Conservation (phyloP, 306 rosid genomes). For the Cucurbita ficifolia region DNA sequence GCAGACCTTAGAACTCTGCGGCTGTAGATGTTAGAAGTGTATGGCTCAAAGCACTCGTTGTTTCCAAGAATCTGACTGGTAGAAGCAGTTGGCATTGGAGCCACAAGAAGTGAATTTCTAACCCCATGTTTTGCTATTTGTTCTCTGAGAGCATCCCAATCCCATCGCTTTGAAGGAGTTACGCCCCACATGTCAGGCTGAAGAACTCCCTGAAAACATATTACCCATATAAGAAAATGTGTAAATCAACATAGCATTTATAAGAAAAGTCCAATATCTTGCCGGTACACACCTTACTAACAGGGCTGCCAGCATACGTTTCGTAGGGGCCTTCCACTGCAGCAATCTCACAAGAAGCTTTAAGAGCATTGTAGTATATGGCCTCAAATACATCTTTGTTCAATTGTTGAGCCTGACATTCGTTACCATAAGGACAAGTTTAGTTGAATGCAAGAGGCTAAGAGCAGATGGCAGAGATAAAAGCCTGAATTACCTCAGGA, state of each 20-base stretch:
- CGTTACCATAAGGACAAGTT: conserved; percentile 6
- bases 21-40: conserved; percentile 77
- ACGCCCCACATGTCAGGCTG: conserved; percentile 88
- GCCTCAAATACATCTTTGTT: conserved; percentile 90
- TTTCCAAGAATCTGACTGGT: conserved; percentile 92
- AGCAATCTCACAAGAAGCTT: conserved; percentile 64
- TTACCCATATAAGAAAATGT: background rate
- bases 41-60: conserved; percentile 89
- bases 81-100: conserved; percentile 91
- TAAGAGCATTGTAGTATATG: conserved; percentile 72
- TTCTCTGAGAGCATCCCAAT: conserved; percentile 48
- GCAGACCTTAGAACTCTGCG: conserved; percentile 70
- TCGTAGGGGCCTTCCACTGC: conserved; percentile 66
- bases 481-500: conserved; percentile 45
- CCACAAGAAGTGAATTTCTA: conserved; percentile 79
- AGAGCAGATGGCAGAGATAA: background rate
- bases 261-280: too few species aligned
- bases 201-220: conserved; percentile 49
- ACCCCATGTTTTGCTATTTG: conserved; percentile 41
- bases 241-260: background rate
- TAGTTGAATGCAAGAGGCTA: conserved; percentile 3
- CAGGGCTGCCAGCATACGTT: conserved; percentile 66
- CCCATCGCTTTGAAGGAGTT: conserved; percentile 59
- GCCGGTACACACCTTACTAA: conserved; percentile 49
- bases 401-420: conserved; percentile 71